A percentile compares a stretch with the other conserved stretches of the same genome.
These are phyloP conservation scores for Penicillium decumbens DNA, from an alignment of 2,329 filamentous ascomycete species.

Conservation along the genomic window DNA sequence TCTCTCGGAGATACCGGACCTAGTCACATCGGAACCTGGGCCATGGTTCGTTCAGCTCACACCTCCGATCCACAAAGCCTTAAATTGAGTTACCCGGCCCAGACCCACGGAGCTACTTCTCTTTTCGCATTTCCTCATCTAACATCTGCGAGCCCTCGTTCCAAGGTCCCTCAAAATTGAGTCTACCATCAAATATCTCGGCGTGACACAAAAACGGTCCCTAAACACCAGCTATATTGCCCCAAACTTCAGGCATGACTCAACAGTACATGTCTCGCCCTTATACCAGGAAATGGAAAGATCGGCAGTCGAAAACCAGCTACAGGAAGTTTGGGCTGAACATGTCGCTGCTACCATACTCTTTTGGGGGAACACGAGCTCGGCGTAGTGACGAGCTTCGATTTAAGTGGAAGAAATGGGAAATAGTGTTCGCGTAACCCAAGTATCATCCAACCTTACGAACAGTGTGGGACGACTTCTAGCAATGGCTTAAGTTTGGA, in stretches of 20 bases:
- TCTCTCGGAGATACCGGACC: background rate
- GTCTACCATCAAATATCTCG: background rate
- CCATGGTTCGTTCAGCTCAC: background rate
- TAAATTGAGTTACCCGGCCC: background rate
- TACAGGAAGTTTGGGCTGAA: background rate
- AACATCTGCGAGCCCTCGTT: background rate
- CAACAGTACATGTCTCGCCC: background rate
- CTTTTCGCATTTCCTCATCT: background rate
- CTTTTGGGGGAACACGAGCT: background rate
- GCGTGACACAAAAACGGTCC: background rate
- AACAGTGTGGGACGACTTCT: slow-evolving; percentile 1
- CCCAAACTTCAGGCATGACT: background rate
- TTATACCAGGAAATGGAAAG: background rate
- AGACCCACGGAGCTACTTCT: background rate
- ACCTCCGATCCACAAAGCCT: background rate
- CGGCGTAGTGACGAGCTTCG: background rate
- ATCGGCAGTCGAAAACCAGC: background rate
- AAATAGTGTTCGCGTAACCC: slow-evolving; percentile 10
- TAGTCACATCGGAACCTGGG: background rate
- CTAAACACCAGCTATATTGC: background rate
- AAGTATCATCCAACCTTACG: background rate
- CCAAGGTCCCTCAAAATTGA: background rate
- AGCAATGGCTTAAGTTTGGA: slow-evolving; percentile 1
- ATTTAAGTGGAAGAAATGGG: background rate
- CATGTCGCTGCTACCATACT: background rate